Evolutionary conservation across 805 yeast species (phyloP).

Genomic region (Pichia ethanolica): DNA sequence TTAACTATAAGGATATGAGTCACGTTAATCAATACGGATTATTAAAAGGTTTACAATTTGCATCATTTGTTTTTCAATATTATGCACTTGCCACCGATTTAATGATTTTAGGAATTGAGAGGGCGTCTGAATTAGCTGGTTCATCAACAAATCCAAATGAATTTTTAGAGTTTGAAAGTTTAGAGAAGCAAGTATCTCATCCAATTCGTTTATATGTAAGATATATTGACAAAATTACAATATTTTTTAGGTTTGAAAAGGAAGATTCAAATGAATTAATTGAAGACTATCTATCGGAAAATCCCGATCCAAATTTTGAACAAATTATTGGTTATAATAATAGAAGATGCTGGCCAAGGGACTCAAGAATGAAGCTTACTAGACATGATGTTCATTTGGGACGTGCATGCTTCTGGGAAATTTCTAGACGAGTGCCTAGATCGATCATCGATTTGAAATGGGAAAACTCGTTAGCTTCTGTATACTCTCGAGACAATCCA

Average conservation of each 20-base stretch:
- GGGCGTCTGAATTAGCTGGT: slow-evolving; percentile 87
- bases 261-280: slow-evolving; percentile 71
- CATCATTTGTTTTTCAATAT: slow-evolving; percentile 83
- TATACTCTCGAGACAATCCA: slow-evolving; percentile 85
- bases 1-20: slow-evolving; percentile 90
- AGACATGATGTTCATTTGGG: slow-evolving; percentile 90
- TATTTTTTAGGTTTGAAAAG: slow-evolving; percentile 66
- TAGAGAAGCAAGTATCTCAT: slow-evolving; percentile 51
- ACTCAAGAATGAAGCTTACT: slow-evolving; percentile 82
- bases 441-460: slow-evolving; percentile 68
- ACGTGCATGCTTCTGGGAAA: slow-evolving; percentile 87
- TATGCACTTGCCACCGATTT: slow-evolving; percentile 84
- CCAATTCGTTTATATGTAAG: slow-evolving; percentile 81
- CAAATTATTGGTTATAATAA: slow-evolving; percentile 80
- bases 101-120: slow-evolving; percentile 71
- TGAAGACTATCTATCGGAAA: slow-evolving; percentile 69
- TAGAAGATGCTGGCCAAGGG: slow-evolving; percentile 92
- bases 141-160: slow-evolving; percentile 61
- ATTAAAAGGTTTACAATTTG: slow-evolving; percentile 81
- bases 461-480: slow-evolving; percentile 78
- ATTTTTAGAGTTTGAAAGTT: slow-evolving; percentile 63
- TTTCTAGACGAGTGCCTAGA: slow-evolving; percentile 69
- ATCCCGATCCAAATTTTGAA: slow-evolving; percentile 90
- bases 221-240: slow-evolving; percentile 73
- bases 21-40: slow-evolving; percentile 86